Evolutionary conservation across 2,329 filamentous ascomycete genomes (phyloP), one percentile per base, ranked within the genome.

Genomic region (Magnaporthiopsis incrustans): DNA sequence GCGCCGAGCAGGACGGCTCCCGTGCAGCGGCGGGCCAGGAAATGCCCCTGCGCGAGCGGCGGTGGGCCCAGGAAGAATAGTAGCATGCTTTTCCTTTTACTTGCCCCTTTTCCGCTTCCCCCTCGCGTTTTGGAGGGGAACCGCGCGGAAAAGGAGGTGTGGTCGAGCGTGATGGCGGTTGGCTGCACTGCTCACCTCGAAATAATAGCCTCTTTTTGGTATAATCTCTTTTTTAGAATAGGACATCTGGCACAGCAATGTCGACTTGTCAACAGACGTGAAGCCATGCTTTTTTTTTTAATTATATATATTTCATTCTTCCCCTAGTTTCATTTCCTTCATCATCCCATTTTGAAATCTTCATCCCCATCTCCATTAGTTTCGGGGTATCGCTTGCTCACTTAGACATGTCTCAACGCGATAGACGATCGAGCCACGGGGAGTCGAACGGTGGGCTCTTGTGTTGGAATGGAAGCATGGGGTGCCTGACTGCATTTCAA

Each of bases 11-110:
- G 27, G 84, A 89, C 65, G 89, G 89, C 10, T 85, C 81, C 66
- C 82, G 90, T 60, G 71, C 70, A 27, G 73, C 72, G 2, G 68
- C 74, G 5, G 79, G 77, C n/a, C 81, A 83, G 68, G 84, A 90
- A 66, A 83, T 87, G 78, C 85, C 91, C 1, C 73, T 95, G 64
- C 83, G 94, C 63, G 94, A 98, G 77, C 82, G 82, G 74, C 84
- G 90, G 70, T 98, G 94, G 94, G 85, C 88, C 33, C 81, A 89
- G 71, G 69, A 74, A 66, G 72, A 77, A 69, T 76, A 66, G 67
- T 14, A 25, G 26, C 7, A 53, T 14, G 3, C 4, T 5, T n/a
- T n/a, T 50, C 18, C 8, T 6, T 3, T 11, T 53, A 14, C 44
- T n/a, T 11, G 2, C 10, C n/a, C 22, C n/a, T 53, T n/a, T 53